Conservation (phyloP, 1,284 basidiomycete genomes). For the Agroathelia rolfsii region DNA sequence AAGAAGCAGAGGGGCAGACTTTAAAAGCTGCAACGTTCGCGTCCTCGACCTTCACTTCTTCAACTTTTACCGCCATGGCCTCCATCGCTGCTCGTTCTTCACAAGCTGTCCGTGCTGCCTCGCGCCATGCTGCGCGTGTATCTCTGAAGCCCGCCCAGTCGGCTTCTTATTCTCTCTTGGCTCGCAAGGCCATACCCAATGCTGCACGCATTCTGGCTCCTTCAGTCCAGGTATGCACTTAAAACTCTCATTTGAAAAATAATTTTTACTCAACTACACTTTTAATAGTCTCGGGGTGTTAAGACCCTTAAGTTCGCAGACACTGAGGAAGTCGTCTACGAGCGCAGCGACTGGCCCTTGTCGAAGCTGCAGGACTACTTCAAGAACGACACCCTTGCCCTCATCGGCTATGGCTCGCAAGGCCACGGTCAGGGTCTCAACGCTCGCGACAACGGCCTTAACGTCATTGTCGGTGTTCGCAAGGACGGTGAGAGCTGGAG, state of each 20-base stretch:
- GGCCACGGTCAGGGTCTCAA: slow-evolving; percentile 98
- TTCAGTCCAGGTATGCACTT: slow-evolving; percentile 35
- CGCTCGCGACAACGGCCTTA: slow-evolving; percentile 97
- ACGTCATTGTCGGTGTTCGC: slow-evolving; percentile 98
- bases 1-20: slow-evolving; percentile 1
- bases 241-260: slow-evolving; percentile 14
- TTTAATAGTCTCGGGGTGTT: slow-evolving; percentile 59
- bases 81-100: slow-evolving; percentile 52
- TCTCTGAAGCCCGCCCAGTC: slow-evolving; percentile 28
- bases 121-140: slow-evolving; percentile 45
- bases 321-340: slow-evolving; percentile 91
- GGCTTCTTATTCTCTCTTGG: slow-evolving; percentile 70
- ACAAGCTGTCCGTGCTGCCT: slow-evolving; percentile 47
- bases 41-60: slow-evolving; percentile 11
- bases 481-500: slow-evolving; percentile 95
- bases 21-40: too few relatives aligned
- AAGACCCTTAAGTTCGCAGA: slow-evolving; percentile 99
- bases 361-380: slow-evolving; percentile 98
- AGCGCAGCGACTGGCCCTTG: slow-evolving; percentile 96
- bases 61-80: slow-evolving; percentile 36
- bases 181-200: slow-evolving; percentile 36
- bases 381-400: slow-evolving; percentile 98
- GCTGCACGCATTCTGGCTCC: slow-evolving; percentile 27
- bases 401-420: slow-evolving; percentile 99
- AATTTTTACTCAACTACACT: slow-evolving; percentile 1